Evolutionary conservation across 208 protist genomes (phyloP).

Genomic region (Acanthamoeba sp.): DNA sequence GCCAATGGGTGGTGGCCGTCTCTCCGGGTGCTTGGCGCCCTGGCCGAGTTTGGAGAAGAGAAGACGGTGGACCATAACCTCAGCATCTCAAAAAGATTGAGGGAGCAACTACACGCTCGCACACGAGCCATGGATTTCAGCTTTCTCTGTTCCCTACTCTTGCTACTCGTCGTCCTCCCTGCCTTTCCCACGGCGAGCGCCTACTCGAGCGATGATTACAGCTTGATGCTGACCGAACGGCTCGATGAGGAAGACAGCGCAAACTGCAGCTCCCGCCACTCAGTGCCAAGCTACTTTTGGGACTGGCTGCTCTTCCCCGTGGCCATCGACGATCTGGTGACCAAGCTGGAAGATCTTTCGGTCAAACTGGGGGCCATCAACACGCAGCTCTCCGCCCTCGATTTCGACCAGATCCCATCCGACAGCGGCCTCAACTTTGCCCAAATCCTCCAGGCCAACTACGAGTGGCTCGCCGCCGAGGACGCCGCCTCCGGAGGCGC

Average conservation of each 20-base stretch:
- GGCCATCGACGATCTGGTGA: conserved; percentile 47
- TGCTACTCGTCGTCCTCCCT: neutral
- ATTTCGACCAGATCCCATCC: conserved; percentile 18
- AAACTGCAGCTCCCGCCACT: conserved; percentile 21
- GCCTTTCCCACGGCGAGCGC: too few species aligned
- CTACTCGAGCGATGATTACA: neutral
- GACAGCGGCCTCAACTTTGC: conserved; percentile 48
- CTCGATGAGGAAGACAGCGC: neutral
- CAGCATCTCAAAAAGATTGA: neutral
- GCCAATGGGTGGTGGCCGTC: too few species aligned
- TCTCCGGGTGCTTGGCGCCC: too few species aligned
- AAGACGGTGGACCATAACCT: neutral
- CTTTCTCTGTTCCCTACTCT: neutral
- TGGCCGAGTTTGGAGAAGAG: neutral
- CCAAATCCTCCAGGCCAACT: conserved; percentile 11
- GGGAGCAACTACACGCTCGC: too few species aligned
- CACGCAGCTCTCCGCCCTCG: neutral
- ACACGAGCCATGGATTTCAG: neutral
- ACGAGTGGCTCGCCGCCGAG: conserved; percentile 38
- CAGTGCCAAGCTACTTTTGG: conserved; percentile 38
- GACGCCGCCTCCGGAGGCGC: neutral
- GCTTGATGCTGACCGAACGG: neutral
- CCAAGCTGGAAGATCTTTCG: conserved; percentile 31
- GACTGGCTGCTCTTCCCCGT: conserved; percentile 63
- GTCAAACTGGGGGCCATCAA: conserved; percentile 26